Percentiles rank a stretch among this genome's conserved stretches.
Evolutionary conservation across 2,329 filamentous ascomycete genomes (phyloP).

Genomic region (Rosellinia necatrix): DNA sequence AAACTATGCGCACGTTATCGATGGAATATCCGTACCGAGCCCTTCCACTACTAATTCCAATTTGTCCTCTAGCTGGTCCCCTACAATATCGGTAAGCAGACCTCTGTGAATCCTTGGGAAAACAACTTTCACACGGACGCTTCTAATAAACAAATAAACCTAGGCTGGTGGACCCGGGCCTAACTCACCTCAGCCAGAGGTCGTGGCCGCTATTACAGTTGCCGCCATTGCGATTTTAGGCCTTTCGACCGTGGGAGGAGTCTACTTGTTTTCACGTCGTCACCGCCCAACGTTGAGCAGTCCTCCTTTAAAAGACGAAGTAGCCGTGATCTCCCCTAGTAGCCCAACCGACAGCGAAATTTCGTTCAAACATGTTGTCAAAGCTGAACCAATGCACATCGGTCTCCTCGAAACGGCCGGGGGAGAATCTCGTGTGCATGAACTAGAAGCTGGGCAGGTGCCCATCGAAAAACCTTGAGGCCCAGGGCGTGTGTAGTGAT

Average conservation of each 20-base stretch:
- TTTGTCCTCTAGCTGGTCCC: not conserved
- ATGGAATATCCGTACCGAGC: slow-evolving; percentile 23
- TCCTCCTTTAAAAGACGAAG: slow-evolving; percentile 9
- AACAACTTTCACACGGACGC: not conserved
- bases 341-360: not conserved
- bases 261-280: slow-evolving; percentile 23
- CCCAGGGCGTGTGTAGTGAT: no score
- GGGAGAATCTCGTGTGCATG: not conserved
- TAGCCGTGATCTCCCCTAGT: not conserved
- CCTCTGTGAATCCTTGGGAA: not conserved
- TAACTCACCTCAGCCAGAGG: slow-evolving; percentile 21
- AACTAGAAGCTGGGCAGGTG: slow-evolving; percentile 10
- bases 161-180: not conserved
- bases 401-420: slow-evolving; percentile 6
- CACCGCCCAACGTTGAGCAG: slow-evolving; percentile 1
- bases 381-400: not conserved
- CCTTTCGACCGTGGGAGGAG: slow-evolving; percentile 1
- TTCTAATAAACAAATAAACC: slow-evolving; percentile 5
- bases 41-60: not conserved
- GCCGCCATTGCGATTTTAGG: slow-evolving; percentile 19
- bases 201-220: slow-evolving; percentile 29
- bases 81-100: slow-evolving; percentile 13
- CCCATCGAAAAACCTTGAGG: slow-evolving; percentile 9
- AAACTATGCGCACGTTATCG: slow-evolving; percentile 31
- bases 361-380: not conserved